phyloP scores from a whole-genome alignment of 1,139 yeast genomes.

The Candida tropicalis region DNA sequence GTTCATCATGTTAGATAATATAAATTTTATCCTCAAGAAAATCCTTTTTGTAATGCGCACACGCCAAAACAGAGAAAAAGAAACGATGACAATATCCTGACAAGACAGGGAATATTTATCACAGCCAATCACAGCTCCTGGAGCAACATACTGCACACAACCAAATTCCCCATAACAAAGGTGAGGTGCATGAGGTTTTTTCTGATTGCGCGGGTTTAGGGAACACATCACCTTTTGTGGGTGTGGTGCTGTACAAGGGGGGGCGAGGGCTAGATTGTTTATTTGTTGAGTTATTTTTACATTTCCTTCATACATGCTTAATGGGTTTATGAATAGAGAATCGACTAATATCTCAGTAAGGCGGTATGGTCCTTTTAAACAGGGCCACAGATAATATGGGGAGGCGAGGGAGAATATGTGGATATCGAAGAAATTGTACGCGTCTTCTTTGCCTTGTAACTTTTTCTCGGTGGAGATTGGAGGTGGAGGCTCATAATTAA shows the following conservation, averaged over 20 bases:
- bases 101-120: conserved; percentile 6
- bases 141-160: conserved; percentile 7
- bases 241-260: neutral
- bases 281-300: too few species aligned
- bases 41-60: conserved; percentile 6
- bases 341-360: too few species aligned
- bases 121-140: conserved; percentile 10
- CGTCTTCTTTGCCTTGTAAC: too few species aligned
- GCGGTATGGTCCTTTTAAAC: too few species aligned
- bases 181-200: neutral
- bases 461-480: too few species aligned
- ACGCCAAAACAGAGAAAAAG: conserved; percentile 1
- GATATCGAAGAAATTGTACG: too few species aligned
- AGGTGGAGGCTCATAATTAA: too few species aligned
- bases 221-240: neutral
- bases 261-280: too few species aligned
- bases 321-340: too few species aligned
- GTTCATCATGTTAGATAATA: neutral
- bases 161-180: neutral
- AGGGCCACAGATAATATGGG: too few species aligned
- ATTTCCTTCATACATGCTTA: too few species aligned
- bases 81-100: conserved; percentile 4
- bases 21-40: neutral
- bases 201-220: conserved; percentile 1
- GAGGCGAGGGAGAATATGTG: too few species aligned